Base-by-base conservation (phyloP, 2,329 filamentous ascomycete genomes). In the Sodiomyces alkalinus region DNA sequence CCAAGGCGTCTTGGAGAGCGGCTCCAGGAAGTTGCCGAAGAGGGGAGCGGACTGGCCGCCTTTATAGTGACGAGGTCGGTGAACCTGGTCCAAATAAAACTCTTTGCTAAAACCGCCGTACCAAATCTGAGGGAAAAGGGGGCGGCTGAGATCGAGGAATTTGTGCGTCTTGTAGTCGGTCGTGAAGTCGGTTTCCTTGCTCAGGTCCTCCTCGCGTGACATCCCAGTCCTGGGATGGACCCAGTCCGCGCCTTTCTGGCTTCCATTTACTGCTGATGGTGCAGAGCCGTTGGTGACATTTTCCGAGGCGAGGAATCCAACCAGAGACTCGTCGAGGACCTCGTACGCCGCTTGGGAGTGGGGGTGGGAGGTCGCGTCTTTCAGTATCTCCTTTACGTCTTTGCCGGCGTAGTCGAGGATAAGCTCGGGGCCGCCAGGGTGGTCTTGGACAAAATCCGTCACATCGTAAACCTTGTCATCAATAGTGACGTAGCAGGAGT, bases 11-110 rank as follows among this genome's bases (percentile, higher is more conserved):
- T 86, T 80, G 52, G 77, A 86, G 33, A 98, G 59, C n/a, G 90
- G 90, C 57, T 98, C 90, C n/a, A 98, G 62, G 51, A 98, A 92
- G 57, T 98, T 96, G 34, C 90, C 90, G 54, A 98, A 98, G 15
- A 98, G 58, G 13, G 90, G 90, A 20, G 90, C 90, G 6, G 85
- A 94, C 36, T 74, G 74, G 33, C 90, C 90, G 39, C 87, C 87
- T 49, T 76, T 92, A 65, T 96, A 98, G 53, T 98, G 87, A 33
- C 90, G 75, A 12, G 90, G 90, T 24, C 90, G 77, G 51, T 98
- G 90, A 29, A 98, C 81, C 52, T 98, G 90, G 41, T 94, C 77
- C 15, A 98, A 68, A 48, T 98, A 98, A 49, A 98, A 98, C n/a
- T 82, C 73, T 52, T 94, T 98, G 50, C 60, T 73, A 58, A 96